These are phyloP conservation scores for Sanghuangporus weigelae DNA, from an alignment of 1,284 basidiomycete species.

Conservation along the genomic window DNA sequence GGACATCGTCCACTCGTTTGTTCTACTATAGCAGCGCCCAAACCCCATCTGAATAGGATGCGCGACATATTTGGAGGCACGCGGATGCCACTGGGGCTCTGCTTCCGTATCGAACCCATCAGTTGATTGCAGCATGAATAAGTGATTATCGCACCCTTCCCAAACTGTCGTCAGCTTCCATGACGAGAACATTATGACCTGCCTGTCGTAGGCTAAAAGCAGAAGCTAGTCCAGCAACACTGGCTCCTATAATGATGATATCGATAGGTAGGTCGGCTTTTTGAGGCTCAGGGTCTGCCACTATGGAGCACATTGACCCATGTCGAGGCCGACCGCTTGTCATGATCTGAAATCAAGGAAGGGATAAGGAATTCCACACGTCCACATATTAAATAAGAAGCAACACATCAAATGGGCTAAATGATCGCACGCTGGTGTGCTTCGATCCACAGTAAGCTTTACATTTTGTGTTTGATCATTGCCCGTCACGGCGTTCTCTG, in stretches of 20 bases:
- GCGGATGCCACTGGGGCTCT: slow-evolving; percentile 33
- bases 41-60: slow-evolving; percentile 47
- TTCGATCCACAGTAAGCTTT: background rate
- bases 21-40: slow-evolving; percentile 33
- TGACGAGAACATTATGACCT: slow-evolving; percentile 48
- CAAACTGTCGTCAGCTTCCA: slow-evolving; percentile 37
- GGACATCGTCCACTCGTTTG: slow-evolving; percentile 16
- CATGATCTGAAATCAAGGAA: background rate
- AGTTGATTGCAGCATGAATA: background rate
- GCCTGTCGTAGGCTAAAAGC: slow-evolving; percentile 42
- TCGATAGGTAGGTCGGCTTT: slow-evolving; percentile 14
- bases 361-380: background rate
- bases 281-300: background rate
- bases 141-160: slow-evolving; percentile 26
- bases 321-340: background rate
- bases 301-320: background rate
- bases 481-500: background rate
- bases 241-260: slow-evolving; percentile 23
- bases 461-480: background rate
- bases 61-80: slow-evolving; percentile 44
- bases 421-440: background rate
- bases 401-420: background rate
- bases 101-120: background rate
- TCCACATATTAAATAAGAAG: background rate
- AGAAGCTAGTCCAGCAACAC: slow-evolving; percentile 40